Conservation (phyloP, 164 flowering plant genomes). For the Dillenia suffruticosa region DNA sequence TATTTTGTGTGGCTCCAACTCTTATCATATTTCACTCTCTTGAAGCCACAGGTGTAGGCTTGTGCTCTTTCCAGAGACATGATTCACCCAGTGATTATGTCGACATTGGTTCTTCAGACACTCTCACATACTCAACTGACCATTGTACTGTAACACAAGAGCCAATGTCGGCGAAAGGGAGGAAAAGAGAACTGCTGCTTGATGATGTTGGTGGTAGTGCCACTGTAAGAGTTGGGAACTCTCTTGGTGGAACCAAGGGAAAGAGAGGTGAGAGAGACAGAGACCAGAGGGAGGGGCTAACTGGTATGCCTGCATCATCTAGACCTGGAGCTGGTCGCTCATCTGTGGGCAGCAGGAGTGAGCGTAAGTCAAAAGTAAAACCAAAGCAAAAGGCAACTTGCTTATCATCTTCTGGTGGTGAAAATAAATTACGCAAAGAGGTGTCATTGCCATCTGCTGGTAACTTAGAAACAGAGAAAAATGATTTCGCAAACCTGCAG, state of each 20-base stretch:
- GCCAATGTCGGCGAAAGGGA: conserved; percentile 8
- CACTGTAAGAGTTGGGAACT: conserved; percentile 14
- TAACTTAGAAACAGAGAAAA: no score
- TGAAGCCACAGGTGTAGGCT: no score
- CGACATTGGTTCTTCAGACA: conserved; percentile 11
- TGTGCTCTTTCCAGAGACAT: no score
- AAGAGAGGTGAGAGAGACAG: conserved; percentile 28
- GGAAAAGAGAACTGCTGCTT: conserved; percentile 24
- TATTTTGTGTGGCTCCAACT: no score
- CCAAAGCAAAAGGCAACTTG: conserved; percentile 21
- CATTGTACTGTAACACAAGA: conserved; percentile 5
- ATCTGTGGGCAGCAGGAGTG: conserved; percentile 10
- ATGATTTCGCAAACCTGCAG: no score
- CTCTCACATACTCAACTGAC: conserved; percentile 10
- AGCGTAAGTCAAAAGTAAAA: conserved; percentile 22
- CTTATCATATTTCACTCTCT: no score
- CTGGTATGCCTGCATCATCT: background rate
- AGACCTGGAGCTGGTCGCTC: no score
- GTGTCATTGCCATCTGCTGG: no score
- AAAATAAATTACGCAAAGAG: no score
- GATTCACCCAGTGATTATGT: no score
- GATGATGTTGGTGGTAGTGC: conserved; percentile 28
- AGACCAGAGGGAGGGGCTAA: conserved; percentile 9
- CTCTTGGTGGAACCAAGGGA: conserved; percentile 17
- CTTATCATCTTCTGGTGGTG: conserved; percentile 5